Conservation (phyloP, 148 eudicot genomes). For the Fagopyrum tataricum region DNA sequence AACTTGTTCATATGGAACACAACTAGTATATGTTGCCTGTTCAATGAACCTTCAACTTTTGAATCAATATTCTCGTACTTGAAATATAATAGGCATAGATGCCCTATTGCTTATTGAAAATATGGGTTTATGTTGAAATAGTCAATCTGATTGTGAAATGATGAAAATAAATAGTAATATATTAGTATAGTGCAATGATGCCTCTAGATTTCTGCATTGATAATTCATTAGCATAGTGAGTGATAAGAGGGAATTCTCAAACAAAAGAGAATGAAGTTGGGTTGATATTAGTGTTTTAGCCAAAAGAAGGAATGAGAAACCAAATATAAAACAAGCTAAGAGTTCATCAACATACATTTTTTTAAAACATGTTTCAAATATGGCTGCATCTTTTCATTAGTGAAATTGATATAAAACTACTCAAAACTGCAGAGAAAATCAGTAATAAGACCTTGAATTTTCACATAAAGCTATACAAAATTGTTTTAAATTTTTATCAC, state of each 20-base stretch:
- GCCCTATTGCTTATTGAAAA: no score
- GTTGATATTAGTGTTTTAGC: background rate
- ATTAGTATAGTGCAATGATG: conserved; percentile 76
- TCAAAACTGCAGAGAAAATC: conserved; percentile 65
- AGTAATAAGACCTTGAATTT: conserved; percentile 12
- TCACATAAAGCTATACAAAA: background rate
- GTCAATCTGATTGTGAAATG: no score
- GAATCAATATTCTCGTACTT: no score
- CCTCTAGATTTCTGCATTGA: conserved; percentile 95
- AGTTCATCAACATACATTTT: no score
- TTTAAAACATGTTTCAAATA: conserved; percentile 81
- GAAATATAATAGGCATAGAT: no score
- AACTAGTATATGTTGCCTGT: no score
- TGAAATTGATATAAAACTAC: conserved; percentile 95
- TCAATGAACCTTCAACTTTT: no score
- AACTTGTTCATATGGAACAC: no score
- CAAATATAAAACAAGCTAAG: no score
- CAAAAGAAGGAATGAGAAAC: no score
- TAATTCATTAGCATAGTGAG: background rate
- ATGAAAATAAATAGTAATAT: no score
- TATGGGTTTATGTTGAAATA: no score
- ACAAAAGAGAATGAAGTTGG: background rate
- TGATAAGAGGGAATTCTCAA: background rate
- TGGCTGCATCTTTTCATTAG: conserved; percentile 96
- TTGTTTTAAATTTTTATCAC: background rate